Evolutionary conservation across 257 asterid genomes (phyloP), one percentile per base, ranked within the genome.

Genomic region (Jaltomata sinuosa): DNA sequence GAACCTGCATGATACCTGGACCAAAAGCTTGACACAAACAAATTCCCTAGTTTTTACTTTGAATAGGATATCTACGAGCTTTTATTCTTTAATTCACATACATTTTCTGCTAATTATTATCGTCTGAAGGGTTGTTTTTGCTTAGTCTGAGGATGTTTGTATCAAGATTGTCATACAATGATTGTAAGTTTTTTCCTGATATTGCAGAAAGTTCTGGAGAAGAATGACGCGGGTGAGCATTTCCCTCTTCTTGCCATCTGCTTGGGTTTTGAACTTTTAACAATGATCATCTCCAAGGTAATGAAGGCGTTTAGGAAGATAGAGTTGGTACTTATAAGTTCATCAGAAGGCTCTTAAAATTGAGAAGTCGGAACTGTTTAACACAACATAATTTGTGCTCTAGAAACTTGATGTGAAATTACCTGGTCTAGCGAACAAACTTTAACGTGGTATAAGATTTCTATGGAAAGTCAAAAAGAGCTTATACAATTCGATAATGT

Each of bases 191-290:
- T 11, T 71, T 76, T 47, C 42, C 62, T 76, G 42, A 76, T 76
- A 27, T 49, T 87, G 87, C 98, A 94, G 98, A 92, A 88, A 82
- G 91, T 88, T 86, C 86, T 93, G 84, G 88, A 87, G 90, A 96
- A 91, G 93, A 96, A 96, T 85, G 98, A 94, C 65, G 96, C 91
- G 29, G 98, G 97, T 65, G 97, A 93, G 83, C 93, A 87, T 92
- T 94, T 94, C 87, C 99, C 99, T 79, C 83, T 96, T 91, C 91
- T 93, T 85, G 97, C 99, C 79, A 93, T 93, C 88, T 96, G 99
- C 93, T 89, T 96, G 85, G 99, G 99, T 61, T 94, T 94, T 93
- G 99, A 96, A 89, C 95, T 93, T 78, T 79, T 94, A 83, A 90
- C 97, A 67, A 96, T 90, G 98, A 90, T 94, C 31, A 91, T 96